Base-by-base conservation (phyloP, 2,329 filamentous ascomycete genomes). In the Epichloe amarillans region DNA sequence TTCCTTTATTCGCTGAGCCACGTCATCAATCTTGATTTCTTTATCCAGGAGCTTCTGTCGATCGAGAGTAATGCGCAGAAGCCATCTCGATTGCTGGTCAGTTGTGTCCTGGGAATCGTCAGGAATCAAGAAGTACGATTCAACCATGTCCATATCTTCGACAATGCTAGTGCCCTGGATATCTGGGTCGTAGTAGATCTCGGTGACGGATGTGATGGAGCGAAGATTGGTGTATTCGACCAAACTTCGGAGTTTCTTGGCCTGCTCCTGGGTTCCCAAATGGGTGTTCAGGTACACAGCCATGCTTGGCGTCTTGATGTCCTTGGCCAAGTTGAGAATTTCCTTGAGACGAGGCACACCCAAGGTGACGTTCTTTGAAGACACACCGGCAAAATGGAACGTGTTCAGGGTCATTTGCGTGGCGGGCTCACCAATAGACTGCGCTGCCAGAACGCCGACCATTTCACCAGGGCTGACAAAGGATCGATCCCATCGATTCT, bases 351-450 rank as follows among this genome's bases (percentile, higher is more conserved):
- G 91, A 42, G 93, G 93, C 42, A 98, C 93, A 88, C 93, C 93
- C 46, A 98, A 83, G 0, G 93, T 98, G 50, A 98, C 91, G 76
- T 98, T 98, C 84, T 98, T 98, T 23, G 91, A 95, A 38, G 94
- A 95, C 54, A 98, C 89, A 95, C 93, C 93, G 68, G 93, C 90
- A 68, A 98, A 98, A 76, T 98, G 93, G 85, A 98, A 98, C 23
- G 93, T 98, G 73, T 98, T 98, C 54, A 98, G 73, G 1, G 93
- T 98, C 93, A 98, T 98, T 75, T 98, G 93, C 1, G 93, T 98
- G 21, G 93, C 94, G 40, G 93, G 93, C 69, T 98, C 93, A 72
- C 93, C 93, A 65, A 98, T 98, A 35, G 93, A 98, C 71, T 98
- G 93, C 6, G 94, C 93, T 56, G 93, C 93, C 62, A 98, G 73